Evolutionary conservation across 371 early-diverging fungal species (phyloP).

Genomic region (Rhizopus sp.): DNA sequence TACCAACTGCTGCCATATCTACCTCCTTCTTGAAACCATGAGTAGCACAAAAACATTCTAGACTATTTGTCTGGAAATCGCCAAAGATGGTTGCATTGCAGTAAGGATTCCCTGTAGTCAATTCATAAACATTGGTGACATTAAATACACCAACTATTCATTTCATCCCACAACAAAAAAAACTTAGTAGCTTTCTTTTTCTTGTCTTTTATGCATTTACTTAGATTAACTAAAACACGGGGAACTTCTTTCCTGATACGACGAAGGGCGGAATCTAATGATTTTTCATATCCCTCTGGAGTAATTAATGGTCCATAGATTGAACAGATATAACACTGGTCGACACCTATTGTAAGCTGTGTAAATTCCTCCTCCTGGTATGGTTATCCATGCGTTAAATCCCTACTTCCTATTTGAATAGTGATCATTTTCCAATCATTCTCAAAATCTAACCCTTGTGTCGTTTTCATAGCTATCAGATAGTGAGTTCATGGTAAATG

Average conservation of each 20-base stretch:
- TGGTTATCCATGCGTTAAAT: not conserved
- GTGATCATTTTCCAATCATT: conserved; percentile 40
- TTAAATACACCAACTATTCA: conserved; percentile 22
- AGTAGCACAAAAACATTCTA: conserved; percentile 20
- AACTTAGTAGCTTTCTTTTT: not conserved
- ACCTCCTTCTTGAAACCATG: conserved; percentile 16
- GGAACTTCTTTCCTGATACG: conserved; percentile 15
- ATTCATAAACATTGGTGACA: conserved; percentile 18
- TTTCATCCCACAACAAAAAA: not conserved
- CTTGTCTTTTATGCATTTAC: not conserved
- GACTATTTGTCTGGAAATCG: conserved; percentile 10
- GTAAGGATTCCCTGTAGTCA: conserved; percentile 16
- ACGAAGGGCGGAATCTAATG: conserved; percentile 7
- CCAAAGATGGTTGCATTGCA: conserved; percentile 12
- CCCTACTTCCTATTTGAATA: conserved; percentile 35
- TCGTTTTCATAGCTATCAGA: not conserved
- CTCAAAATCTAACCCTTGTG: conserved; percentile 10
- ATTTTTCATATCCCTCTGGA: conserved; percentile 9
- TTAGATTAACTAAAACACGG: conserved; percentile 13
- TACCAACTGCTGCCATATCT: conserved; percentile 11
- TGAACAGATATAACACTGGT: too few relatives aligned
- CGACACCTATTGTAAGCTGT: too few relatives aligned
- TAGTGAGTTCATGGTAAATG: conserved; percentile 13
- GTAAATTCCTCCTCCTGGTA: too few relatives aligned
- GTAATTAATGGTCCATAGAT: not conserved